Evolutionary conservation across 306 rosid genomes (phyloP), one percentile per base, ranked within the genome.

Genomic region (Fragaria iinumae): DNA sequence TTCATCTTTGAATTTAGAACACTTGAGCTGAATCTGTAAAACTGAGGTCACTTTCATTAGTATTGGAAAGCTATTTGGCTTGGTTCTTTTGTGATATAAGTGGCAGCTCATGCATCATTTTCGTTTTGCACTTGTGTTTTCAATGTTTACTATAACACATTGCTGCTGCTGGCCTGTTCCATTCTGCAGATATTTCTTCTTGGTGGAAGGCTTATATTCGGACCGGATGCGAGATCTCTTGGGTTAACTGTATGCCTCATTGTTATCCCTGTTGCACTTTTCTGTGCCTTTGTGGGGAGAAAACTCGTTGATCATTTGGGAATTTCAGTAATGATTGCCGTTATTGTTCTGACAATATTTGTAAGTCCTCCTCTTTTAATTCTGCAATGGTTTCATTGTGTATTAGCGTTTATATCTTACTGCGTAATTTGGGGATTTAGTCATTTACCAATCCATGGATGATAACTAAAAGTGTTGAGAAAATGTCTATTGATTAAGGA

Each of bases 221-320:
- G 85, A 73, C 85, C 85, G 1, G 85, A 82, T 82, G 79, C 74
- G 11, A 82, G 85, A 69, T 77, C 85, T 36, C 60, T 82, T n/a
- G 50, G 67, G 32, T 73, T 82, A 67, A 82, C 85, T 2, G 60
- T 82, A 11, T 67, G 52, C 56, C 85, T 82, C 71, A 69, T 82
- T 36, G 66, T 65, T 10, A 81, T 20, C 43, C 85, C 85, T 16
- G 53, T 73, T 50, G 76, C 76, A 57, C 62, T 78, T 74, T 82
- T 82, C 79, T 82, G 85, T 41, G 69, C 47, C 76, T 68, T 82
- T 69, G 85, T 82, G 43, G 85, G 68, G 4, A 73, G 79, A 59
- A 78, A 82, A 73, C 82, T 82, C 11, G 12, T 77, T 14, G 82
- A 78, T 59, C 67, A 78, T 49, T 77, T 71, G 73, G 85, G 85